These are phyloP conservation scores for Diutina pseudorugosa DNA, from an alignment of 1,139 yeast genomes.

Conservation along the genomic window DNA sequence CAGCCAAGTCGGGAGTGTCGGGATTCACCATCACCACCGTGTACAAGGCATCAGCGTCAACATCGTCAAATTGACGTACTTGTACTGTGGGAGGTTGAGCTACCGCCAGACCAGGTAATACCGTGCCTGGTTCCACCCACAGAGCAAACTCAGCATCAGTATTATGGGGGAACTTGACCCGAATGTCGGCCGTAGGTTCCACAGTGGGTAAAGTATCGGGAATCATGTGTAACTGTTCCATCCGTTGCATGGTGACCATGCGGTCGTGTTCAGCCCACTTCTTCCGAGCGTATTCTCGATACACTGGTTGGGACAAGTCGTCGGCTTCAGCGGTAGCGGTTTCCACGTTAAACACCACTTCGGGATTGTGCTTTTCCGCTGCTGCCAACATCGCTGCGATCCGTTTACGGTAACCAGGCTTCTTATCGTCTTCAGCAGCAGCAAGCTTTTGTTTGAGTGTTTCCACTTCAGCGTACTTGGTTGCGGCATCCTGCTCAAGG, in stretches of 20 bases:
- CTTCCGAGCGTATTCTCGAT: slow-evolving; percentile 52
- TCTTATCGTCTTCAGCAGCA: slow-evolving; percentile 4
- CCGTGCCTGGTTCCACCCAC: slow-evolving; percentile 71
- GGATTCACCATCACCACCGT: slow-evolving; percentile 81
- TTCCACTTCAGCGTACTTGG: slow-evolving; percentile 10
- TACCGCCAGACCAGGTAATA: slow-evolving; percentile 64
- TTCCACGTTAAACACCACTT: slow-evolving; percentile 59
- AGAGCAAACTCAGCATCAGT: slow-evolving; percentile 34
- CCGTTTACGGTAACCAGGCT: background rate
- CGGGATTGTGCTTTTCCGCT: slow-evolving; percentile 71
- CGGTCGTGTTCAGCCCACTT: slow-evolving; percentile 63
- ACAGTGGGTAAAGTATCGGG: slow-evolving; percentile 92
- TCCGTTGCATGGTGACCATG: slow-evolving; percentile 75
- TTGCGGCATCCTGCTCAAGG: slow-evolving; percentile 35
- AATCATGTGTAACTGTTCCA: slow-evolving; percentile 73
- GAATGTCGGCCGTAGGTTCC: slow-evolving; percentile 70
- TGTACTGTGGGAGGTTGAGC: slow-evolving; percentile 62
- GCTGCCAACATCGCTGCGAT: slow-evolving; percentile 14
- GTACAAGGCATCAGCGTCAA: slow-evolving; percentile 37
- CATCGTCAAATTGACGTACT: slow-evolving; percentile 58
- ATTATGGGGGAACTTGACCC: slow-evolving; percentile 63
- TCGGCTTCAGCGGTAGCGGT: slow-evolving; percentile 23
- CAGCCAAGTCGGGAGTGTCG: slow-evolving; percentile 70
- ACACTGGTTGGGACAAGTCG: slow-evolving; percentile 70
- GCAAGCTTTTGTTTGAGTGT: slow-evolving; percentile 7